Conservation (phyloP, 352 stramenopile species). For the Ochromonadaceae sp. region DNA sequence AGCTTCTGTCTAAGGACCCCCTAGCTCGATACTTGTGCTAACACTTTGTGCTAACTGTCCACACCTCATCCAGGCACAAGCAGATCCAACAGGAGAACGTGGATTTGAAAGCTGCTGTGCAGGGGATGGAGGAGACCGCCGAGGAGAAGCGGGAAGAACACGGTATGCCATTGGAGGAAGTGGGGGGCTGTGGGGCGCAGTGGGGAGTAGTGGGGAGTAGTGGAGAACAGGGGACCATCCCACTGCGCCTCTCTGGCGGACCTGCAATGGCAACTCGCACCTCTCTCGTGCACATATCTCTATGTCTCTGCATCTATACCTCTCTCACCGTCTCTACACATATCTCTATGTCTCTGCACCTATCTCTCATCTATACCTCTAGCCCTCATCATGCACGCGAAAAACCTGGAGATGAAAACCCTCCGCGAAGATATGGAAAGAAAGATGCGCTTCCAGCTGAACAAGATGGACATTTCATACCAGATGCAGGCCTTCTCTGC, state of each 20-base stretch:
- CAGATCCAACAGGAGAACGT: neutral
- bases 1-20: no score
- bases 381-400: neutral
- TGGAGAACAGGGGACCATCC: no score
- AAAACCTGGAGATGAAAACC: neutral
- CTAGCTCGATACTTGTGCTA: no score
- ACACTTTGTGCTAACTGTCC: no score
- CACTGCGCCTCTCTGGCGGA: neutral
- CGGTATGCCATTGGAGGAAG: no score
- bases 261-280: neutral
- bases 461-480: neutral
- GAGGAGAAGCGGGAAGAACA: neutral
- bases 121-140: neutral
- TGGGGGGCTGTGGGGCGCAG: no score
- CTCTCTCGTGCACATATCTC: neutral
- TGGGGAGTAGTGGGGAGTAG: no score
- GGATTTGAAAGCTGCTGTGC: neutral
- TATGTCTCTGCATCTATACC: neutral
- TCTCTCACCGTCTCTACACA: neutral
- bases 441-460: neutral
- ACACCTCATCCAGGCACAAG: no score
- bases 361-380: neutral
- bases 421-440: slow-evolving; percentile 7
- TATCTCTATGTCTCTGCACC: neutral
- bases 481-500: slow-evolving; percentile 9